phyloP scores from a whole-genome alignment of 2,329 filamentous ascomycete species.

The Aspergillus awamori region DNA sequence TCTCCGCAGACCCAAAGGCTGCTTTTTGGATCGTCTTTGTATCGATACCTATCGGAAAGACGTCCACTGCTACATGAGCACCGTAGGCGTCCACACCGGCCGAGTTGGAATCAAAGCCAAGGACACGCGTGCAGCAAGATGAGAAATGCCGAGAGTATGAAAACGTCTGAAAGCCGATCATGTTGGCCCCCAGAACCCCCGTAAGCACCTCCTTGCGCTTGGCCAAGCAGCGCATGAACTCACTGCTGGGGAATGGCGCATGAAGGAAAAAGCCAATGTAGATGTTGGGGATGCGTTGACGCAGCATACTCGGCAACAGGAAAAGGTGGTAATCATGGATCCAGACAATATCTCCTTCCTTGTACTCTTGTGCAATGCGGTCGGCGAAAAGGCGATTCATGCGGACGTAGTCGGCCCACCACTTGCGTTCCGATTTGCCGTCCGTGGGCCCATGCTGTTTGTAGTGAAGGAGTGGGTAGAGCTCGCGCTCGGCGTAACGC shows the following conservation, averaged over 20 bases:
- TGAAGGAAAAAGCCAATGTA: conserved; percentile 96
- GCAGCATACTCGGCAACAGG: conserved; percentile 82
- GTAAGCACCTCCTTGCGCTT: conserved; percentile 88
- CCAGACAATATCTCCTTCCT: conserved; percentile 87
- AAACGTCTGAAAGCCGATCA: conserved; percentile 94
- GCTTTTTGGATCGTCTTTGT: conserved; percentile 74
- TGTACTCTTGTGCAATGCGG: conserved; percentile 83
- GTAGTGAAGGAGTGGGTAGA: conserved; percentile 94
- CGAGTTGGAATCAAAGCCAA: conserved; percentile 85
- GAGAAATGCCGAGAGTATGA: conserved; percentile 94
- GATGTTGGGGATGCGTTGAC: conserved; percentile 82
- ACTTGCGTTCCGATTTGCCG: conserved; percentile 75
- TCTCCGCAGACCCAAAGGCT: conserved; percentile 71
- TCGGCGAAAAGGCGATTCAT: conserved; percentile 94
- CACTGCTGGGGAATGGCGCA: conserved; percentile 92
- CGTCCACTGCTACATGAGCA: conserved; percentile 83
- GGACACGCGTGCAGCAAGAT: conserved; percentile 86
- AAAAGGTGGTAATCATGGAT: conserved; percentile 95
- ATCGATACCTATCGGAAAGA: conserved; percentile 94
- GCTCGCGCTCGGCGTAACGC: conserved; percentile 84
- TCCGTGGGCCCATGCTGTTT: conserved; percentile 90
- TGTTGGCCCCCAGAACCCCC: conserved; percentile 85
- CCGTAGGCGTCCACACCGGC: conserved; percentile 88
- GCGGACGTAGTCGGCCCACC: conserved; percentile 90
- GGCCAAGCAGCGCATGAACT: conserved; percentile 87